These are phyloP conservation scores for Arthrobotrys sinensis DNA, from an alignment of 2,329 filamentous ascomycete genomes.

Conservation along the genomic window DNA sequence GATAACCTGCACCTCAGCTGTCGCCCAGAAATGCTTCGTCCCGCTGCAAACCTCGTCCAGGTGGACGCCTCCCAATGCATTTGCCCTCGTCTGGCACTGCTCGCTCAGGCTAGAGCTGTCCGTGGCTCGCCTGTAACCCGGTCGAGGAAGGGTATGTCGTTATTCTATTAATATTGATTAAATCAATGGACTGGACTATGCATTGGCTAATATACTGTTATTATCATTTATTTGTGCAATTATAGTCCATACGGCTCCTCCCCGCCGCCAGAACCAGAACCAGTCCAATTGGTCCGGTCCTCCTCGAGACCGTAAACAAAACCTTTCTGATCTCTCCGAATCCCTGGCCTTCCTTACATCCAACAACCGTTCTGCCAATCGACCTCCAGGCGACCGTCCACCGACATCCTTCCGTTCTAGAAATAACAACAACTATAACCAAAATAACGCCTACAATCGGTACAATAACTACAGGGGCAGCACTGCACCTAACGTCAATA, in stretches of 20 bases:
- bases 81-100: slow-evolving; percentile 46
- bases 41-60: slow-evolving; percentile 38
- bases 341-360: slow-evolving; percentile 38
- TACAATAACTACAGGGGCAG: no score
- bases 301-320: slow-evolving; percentile 10
- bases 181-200: no score
- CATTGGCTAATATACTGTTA: not conserved
- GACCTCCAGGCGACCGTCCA: not conserved
- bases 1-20: slow-evolving; percentile 16
- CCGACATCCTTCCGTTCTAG: not conserved
- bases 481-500: not conserved
- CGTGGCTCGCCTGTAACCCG: not conserved
- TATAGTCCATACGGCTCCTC: slow-evolving; percentile 27
- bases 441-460: not conserved
- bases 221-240: not conserved
- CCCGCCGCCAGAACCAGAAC: slow-evolving; percentile 23
- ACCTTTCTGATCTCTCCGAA: slow-evolving; percentile 35
- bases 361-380: not conserved
- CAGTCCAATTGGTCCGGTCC: slow-evolving; percentile 34
- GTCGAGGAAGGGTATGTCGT: slow-evolving; percentile 12
- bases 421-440: slow-evolving; percentile 4
- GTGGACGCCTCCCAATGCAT: slow-evolving; percentile 31
- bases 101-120: slow-evolving; percentile 21
- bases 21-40: slow-evolving; percentile 35
- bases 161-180: not conserved